Conservation (phyloP, 768 basidiomycete species). For the Termitomyces sp. region DNA sequence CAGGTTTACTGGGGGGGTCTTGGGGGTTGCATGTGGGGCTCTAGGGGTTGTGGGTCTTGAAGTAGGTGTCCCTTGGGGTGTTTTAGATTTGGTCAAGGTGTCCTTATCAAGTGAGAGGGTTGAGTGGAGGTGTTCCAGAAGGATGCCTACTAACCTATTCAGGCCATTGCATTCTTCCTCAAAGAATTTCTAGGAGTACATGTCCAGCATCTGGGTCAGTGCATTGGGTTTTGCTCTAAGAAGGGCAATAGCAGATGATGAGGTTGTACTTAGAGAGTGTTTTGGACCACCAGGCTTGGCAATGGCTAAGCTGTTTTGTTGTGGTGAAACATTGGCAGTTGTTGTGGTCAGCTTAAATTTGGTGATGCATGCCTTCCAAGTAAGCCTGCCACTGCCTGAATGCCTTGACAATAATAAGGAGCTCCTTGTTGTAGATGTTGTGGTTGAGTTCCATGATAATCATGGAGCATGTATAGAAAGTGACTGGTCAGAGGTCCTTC, state of each 20-base stretch:
- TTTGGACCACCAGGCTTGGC: too few relatives aligned
- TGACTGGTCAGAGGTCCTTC: background rate
- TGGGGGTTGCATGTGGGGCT: too few relatives aligned
- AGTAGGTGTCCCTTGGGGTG: too few relatives aligned
- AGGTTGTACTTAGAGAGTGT: too few relatives aligned
- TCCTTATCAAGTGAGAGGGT: background rate
- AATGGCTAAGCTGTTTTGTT: too few relatives aligned
- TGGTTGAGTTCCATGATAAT: background rate
- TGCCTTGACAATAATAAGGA: background rate
- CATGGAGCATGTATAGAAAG: background rate
- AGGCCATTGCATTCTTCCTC: background rate
- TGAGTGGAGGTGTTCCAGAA: background rate
- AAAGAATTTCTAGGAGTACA: background rate
- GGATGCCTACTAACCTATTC: too few relatives aligned
- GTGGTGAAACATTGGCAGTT: too few relatives aligned
- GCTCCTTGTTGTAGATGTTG: background rate
- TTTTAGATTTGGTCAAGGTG: too few relatives aligned
- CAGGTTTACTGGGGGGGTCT: too few relatives aligned
- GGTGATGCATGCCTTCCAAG: background rate
- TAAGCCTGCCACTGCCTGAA: background rate
- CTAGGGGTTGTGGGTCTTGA: too few relatives aligned
- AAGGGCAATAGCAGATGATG: too few relatives aligned
- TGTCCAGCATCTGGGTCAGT: background rate
- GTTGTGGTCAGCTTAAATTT: background rate
- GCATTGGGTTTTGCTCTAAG: background rate